phyloP scores from a whole-genome alignment of 768 basidiomycete genomes.

The Leccinum uliginosum region DNA sequence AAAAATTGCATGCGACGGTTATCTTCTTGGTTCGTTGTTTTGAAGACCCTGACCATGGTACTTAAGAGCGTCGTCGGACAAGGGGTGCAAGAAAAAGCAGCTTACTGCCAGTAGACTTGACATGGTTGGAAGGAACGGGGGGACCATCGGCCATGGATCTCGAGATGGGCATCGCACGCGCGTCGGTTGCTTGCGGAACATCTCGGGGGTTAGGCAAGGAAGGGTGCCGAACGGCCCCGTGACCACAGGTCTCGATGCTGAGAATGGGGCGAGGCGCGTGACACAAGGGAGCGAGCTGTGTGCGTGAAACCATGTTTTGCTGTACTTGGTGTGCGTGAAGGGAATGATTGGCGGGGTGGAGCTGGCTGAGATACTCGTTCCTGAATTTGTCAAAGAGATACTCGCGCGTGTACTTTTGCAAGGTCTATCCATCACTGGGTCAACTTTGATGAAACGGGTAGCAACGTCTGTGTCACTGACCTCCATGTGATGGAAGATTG shows the following conservation, averaged over 20 bases:
- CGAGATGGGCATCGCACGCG: conserved; percentile 39
- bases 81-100: conserved; percentile 7
- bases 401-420: conserved; percentile 81
- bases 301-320: conserved; percentile 33
- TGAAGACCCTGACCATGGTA: conserved; percentile 42
- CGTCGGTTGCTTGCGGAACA: conserved; percentile 41
- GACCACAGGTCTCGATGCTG: conserved; percentile 56
- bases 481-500: conserved; percentile 87
- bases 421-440: conserved; percentile 47
- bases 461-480: conserved; percentile 40
- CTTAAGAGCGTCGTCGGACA: conserved; percentile 11
- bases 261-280: conserved; percentile 52
- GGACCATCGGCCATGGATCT: conserved; percentile 38
- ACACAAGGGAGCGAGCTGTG: conserved; percentile 23
- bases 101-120: conserved; percentile 37
- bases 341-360: conserved; percentile 42
- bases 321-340: conserved; percentile 43
- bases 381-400: conserved; percentile 80
- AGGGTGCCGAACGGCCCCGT: conserved; percentile 42
- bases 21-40: conserved; percentile 81
- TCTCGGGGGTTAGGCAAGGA: conserved; percentile 45
- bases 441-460: conserved; percentile 11
- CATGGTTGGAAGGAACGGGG: conserved; percentile 25
- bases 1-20: conserved; percentile 87
- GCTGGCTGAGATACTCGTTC: conserved; percentile 51